Evolutionary conservation across 352 stramenopile genomes (phyloP), one percentile per base, ranked within the genome.

Genomic region (Phytophthora syringae): DNA sequence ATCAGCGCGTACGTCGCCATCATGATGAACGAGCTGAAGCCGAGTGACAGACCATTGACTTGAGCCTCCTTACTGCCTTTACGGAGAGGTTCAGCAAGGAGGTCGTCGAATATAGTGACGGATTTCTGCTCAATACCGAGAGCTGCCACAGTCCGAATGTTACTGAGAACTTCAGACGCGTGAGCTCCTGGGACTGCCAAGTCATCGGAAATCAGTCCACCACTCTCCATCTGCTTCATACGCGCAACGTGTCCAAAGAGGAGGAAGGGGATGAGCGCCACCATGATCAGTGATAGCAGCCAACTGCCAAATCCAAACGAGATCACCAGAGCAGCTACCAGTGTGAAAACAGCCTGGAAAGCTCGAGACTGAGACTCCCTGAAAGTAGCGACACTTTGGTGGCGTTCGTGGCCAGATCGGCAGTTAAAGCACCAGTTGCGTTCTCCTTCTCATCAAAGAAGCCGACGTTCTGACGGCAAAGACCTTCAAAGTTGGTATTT

Each of bases 371-470:
- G 79, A 3, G 79, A 84, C 15, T 90, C 81, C 81, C 81, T 0
- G 76, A 79, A n/a, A 90, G 40, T 18, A 82, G 43, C 0, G 75
- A 69, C 0, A 84, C 77, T 48, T 89, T 74, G 5, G 76, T 79
- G 11, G 84, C 64, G 37, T 84, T 72, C 13, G 74, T 86, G 3
- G 79, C 75, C 12, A 93, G 63, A 25, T 88, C 77, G 5, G 74
- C 79, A 1, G 72, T 74, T n/a, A 82, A 62, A 0, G 77, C 73
- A 27, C 89, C 88, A 1, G 80, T 81, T 4, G 77, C 79, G 54
- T 93, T 89, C 5, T 78, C 57, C 45, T 83, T 66, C 12, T 82
- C 66, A 53, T 97, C 88, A 54, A 95, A 96, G 54, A 86, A 97
- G 0, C 67, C 82, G 7, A 93, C 61, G 7, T 81, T 73, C 21